Evolutionary conservation across 768 basidiomycete genomes (phyloP), one percentile per base, ranked within the genome.

Genomic region (Trichaptum fuscoviolaceum): DNA sequence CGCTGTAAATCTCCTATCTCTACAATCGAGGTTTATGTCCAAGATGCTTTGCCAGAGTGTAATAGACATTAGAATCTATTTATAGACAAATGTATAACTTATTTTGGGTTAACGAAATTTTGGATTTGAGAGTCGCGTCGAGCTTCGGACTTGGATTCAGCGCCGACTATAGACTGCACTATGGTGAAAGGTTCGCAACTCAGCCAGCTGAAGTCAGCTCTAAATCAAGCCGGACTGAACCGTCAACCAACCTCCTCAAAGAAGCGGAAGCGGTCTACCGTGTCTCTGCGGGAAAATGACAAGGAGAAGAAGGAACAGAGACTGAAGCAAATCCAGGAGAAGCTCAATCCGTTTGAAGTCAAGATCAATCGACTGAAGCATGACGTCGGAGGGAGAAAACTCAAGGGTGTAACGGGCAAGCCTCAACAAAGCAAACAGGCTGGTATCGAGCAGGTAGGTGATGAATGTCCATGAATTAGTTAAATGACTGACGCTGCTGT

Each of bases 281-380:
- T 81, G 58, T 80, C 84, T 27, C 42, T 52, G 2, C 64, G 25
- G 12, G 92, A 93, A 74, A 88, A 87, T 68, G 92, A 93, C 73
- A 93, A 90, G 75, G 90, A 89, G 69, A 93, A 92, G 77, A 87
- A 84, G 69, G 85, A 91, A 0, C 86, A 88, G 7, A 92, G 86
- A 72, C 84, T 98, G 57, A 85, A 87, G 64, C 90, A 91, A 73
- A 96, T 99, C 68, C 88, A 93, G 69, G 85, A 87, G 71, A 87
- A 85, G 70, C 82, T 98, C 73, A 99, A 97, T 79, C 92, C 94
- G 23, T 99, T 99, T 76, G 96, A 99, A 75, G 84, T 89, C 72
- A 92, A 95, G 70, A 91, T 95, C 73, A 96, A 92, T 8, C 93
- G 91, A 75, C 83, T 93, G 57, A 96, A 95, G 79, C 93, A 96